phyloP scores from a whole-genome alignment of 2,329 filamentous ascomycete species.

The Arthrinium phaeospermum region DNA sequence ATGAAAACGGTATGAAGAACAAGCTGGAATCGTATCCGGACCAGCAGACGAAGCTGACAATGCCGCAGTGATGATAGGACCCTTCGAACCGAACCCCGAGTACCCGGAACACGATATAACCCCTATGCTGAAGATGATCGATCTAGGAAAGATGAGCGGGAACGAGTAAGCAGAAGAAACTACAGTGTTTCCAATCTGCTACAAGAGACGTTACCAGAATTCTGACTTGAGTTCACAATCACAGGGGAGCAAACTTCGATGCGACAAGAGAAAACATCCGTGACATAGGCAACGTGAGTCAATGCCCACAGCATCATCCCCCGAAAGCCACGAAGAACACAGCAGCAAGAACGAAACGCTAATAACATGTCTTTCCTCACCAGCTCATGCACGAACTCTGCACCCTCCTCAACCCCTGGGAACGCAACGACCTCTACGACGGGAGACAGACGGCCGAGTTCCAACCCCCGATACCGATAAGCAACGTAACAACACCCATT shows the following conservation, averaged over 20 bases:
- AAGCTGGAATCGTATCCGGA: neutral
- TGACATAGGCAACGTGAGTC: neutral
- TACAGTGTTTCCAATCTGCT: neutral
- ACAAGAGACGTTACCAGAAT: neutral
- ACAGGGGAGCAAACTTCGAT: neutral
- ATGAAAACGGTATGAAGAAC: slow-evolving; percentile 1
- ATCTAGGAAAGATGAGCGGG: neutral
- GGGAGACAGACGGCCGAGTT: neutral
- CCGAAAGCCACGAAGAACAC: neutral
- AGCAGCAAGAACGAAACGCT: neutral
- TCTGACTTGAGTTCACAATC: neutral
- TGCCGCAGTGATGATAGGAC: slow-evolving; percentile 6
- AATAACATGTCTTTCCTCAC: neutral
- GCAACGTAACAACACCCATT: neutral
- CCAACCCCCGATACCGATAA: neutral
- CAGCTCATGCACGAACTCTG: neutral
- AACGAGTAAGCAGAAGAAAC: neutral
- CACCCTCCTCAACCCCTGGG: neutral
- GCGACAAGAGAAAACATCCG: neutral
- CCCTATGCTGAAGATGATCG: slow-evolving; percentile 8
- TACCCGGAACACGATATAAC: slow-evolving; percentile 8
- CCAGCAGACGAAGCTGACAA: neutral
- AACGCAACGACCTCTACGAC: neutral
- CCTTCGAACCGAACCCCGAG: neutral
- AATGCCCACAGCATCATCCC: neutral